Evolutionary conservation across 106 monocot species (phyloP).

Genomic region (Iris macrosiphon): DNA sequence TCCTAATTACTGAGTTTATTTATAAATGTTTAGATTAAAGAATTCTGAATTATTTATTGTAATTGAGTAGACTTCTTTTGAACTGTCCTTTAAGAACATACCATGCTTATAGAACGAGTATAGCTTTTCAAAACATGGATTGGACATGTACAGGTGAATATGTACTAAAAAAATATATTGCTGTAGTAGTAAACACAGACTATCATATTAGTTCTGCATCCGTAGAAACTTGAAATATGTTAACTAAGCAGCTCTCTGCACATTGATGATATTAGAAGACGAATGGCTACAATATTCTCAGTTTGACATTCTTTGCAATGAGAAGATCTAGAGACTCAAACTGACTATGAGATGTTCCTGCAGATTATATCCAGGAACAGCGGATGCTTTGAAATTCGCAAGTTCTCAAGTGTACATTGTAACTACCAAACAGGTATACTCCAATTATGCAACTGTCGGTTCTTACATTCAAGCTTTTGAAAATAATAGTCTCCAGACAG

Average conservation of each 20-base stretch:
- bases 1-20: neutral
- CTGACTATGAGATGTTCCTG: constrained; percentile 4
- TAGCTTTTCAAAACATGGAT: neutral
- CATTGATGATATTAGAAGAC: too few species aligned
- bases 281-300: too few species aligned
- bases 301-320: neutral
- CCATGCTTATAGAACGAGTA: neutral
- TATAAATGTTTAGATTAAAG: neutral
- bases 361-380: constrained; percentile 91
- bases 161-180: neutral
- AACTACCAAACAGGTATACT: constrained; percentile 87
- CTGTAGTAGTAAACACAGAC: neutral
- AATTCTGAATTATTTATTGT: too few species aligned
- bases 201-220: neutral
- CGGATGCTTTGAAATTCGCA: constrained; percentile 91
- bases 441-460: too few species aligned
- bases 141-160: neutral
- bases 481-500: neutral
- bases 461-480: neutral
- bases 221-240: too few species aligned
- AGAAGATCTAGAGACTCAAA: neutral
- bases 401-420: constrained; percentile 86
- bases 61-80: neutral
- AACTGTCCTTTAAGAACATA: neutral
- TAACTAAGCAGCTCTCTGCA: too few species aligned